A percentile compares a stretch with the other conserved stretches of the same genome.
Evolutionary conservation across 148 eudicot genomes (phyloP).

Genomic region (Cornus florida): DNA sequence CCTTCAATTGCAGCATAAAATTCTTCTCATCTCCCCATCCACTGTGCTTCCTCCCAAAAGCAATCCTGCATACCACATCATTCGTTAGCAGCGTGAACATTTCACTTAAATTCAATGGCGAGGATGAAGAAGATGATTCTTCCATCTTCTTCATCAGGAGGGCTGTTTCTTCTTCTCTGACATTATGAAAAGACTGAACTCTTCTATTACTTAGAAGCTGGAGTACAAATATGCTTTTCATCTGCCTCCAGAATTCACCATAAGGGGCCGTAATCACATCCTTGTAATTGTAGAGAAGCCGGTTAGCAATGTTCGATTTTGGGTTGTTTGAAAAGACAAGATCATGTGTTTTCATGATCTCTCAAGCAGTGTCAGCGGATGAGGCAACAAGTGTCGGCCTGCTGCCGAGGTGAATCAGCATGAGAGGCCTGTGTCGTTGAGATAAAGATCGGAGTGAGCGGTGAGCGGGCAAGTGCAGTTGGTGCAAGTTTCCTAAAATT

Average conservation of each 20-base stretch:
- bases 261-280: constrained; percentile 24
- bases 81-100: not conserved
- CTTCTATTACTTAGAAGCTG: constrained; percentile 10
- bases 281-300: not conserved
- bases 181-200: constrained; percentile 2
- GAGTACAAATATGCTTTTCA: constrained; percentile 27
- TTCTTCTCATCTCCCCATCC: constrained; percentile 14
- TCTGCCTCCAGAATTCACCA: constrained; percentile 40
- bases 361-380: constrained; percentile 22
- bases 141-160: constrained; percentile 2
- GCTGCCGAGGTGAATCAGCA: constrained; percentile 2
- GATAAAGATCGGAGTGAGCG: not conserved
- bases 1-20: constrained; percentile 1
- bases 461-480: not conserved
- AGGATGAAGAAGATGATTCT: not conserved
- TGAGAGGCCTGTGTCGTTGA: not conserved
- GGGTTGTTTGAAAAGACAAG: constrained; percentile 29
- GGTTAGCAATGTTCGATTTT: not conserved
- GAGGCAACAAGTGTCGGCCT: constrained; percentile 15
- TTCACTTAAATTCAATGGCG: not conserved
- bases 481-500: not conserved
- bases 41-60: constrained; percentile 34
- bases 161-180: not conserved
- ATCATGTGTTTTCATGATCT: constrained; percentile 19
- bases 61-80: constrained; percentile 5